Evolutionary conservation across 2,329 filamentous ascomycete species (phyloP), one percentile per base, ranked within the genome.

Genomic region (Zymoseptoria ardabiliae): DNA sequence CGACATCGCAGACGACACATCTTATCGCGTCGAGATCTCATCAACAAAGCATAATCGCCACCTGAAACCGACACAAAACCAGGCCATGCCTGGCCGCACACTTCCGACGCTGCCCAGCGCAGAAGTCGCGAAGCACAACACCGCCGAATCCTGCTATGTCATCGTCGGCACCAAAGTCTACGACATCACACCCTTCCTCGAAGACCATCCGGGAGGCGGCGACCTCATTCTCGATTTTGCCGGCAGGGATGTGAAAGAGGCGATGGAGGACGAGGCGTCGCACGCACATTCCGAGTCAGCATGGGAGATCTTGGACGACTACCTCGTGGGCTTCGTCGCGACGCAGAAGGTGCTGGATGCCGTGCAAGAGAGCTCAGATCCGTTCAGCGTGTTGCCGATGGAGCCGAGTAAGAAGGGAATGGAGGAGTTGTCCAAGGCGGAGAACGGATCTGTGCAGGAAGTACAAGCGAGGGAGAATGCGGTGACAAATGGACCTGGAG

Each of bases 241-340:
- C 30, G 93, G 93, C 66, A 90, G 91, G 74, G 94, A 99, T 74
- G 81, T 97, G 59, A 82, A 84, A 64, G 81, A 85, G 3, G 95
- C 97, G 60, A 80, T 99, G 76, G 85, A 88, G 71, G 92, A 99
- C 71, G 81, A 86, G 62, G 77, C 83, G 50, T 97, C 92, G 35
- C 94, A 99, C 72, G 77, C 80, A 50, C 94, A 99, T 74, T 91
- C 89, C 53, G 92, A 97, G 62, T 82, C 91, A 1, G 94, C 94
- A n/a, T 99, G 97, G 75, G 93, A 97, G 69, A 89, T 97, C 13
- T 81, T 99, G 23, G 90, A 96, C 52, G 94, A 97, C 49, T 88
- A 85, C 52, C 81, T 93, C 17, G 81, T 97, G 61, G 94, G 91
- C 17, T 96, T 95, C 70, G 78, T 97, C 35, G 81, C 82, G 4